Conservation (phyloP, 768 basidiomycete genomes). For the Agrocybe chaxingu region DNA sequence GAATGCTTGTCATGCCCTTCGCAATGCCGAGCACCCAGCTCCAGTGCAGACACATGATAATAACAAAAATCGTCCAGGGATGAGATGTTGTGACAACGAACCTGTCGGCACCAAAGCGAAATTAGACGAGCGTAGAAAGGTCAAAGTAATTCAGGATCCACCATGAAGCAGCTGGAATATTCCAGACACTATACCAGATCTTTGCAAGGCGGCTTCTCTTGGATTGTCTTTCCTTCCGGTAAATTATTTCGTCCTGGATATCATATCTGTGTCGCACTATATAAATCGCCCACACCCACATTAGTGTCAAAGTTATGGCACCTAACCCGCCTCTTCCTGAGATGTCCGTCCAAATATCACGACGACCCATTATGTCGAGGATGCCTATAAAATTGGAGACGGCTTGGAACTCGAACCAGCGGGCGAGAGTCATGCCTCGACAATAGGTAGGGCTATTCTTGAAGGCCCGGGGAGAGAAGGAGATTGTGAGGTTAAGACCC, state of each 20-base stretch:
- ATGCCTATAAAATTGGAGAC: conserved; percentile 17
- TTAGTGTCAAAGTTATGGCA: conserved; percentile 2
- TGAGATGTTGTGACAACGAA: conserved; percentile 6
- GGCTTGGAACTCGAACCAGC: conserved; percentile 13
- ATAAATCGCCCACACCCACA: conserved; percentile 18
- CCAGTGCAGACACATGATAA: conserved; percentile 14
- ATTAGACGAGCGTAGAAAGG: too few species aligned
- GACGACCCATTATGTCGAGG: conserved; percentile 16
- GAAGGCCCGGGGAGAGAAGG: conserved; percentile 11
- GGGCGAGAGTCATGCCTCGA: conserved; percentile 7
- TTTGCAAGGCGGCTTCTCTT: too few species aligned
- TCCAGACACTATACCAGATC: too few species aligned
- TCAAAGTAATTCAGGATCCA: too few species aligned
- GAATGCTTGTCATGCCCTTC: conserved; percentile 4
- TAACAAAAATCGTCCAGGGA: conserved; percentile 11
- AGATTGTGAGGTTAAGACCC: conserved; percentile 12
- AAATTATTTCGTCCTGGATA: conserved; percentile 3
- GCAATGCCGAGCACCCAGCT: conserved; percentile 13
- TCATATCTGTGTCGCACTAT: conserved; percentile 11
- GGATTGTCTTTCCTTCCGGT: not conserved
- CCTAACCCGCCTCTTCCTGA: conserved; percentile 14
- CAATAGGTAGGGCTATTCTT: conserved; percentile 12
- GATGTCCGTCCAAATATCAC: conserved; percentile 16
- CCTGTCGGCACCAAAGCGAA: not conserved
- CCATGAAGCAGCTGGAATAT: too few species aligned